Conservation (phyloP, 352 stramenopile genomes). For the Globisporangium paroecandrum region DNA sequence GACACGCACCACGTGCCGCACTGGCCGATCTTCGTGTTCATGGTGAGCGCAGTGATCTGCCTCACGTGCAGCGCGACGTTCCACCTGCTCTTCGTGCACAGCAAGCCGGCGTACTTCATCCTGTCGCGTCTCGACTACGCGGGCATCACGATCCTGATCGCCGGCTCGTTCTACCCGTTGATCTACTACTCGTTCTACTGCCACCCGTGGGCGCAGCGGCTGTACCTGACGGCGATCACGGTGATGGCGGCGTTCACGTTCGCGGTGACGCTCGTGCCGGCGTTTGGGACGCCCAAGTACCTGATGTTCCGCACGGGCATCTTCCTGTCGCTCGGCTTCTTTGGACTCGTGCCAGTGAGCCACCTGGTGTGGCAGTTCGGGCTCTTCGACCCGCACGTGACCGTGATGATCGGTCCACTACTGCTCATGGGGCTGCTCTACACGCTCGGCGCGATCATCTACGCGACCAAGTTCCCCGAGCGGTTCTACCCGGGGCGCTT, state of each 20-base stretch:
- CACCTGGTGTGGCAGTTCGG: constrained; percentile 78
- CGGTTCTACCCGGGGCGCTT: constrained; percentile 82
- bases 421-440: constrained; percentile 77
- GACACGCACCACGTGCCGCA: constrained; percentile 73
- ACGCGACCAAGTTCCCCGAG: constrained; percentile 83
- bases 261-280: constrained; percentile 58
- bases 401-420: constrained; percentile 77
- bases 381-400: constrained; percentile 78
- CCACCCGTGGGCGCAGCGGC: constrained; percentile 52
- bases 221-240: constrained; percentile 69
- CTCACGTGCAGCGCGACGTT: constrained; percentile 80
- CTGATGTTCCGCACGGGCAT: constrained; percentile 67
- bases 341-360: constrained; percentile 69
- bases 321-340: constrained; percentile 82
- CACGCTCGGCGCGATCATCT: constrained; percentile 78
- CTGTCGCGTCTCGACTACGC: constrained; percentile 82
- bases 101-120: constrained; percentile 65
- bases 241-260: constrained; percentile 70
- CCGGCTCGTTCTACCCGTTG: constrained; percentile 81
- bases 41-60: constrained; percentile 79
- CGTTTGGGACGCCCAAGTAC: constrained; percentile 72
- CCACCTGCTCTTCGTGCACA: constrained; percentile 85
- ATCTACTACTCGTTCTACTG: constrained; percentile 91
- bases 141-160: constrained; percentile 85
- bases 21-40: constrained; percentile 86